Percentiles rank a stretch among this genome's conserved stretches.
Conservation (phyloP, 106 monocot genomes). For the Vanilla planifolia region DNA sequence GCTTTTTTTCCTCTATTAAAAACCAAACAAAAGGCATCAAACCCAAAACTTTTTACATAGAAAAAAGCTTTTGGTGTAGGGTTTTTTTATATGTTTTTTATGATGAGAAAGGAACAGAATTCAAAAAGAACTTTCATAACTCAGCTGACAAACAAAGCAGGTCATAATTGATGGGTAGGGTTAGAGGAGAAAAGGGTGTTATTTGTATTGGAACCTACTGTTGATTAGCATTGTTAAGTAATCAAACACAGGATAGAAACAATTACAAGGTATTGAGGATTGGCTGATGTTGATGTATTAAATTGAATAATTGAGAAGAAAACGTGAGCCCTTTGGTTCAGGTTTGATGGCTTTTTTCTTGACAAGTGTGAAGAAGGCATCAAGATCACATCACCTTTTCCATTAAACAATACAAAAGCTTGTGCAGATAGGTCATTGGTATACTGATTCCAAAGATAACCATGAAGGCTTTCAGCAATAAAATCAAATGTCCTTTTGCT, state of each 20-base stretch:
- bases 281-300: neutral
- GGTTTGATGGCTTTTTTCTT: neutral
- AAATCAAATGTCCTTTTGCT: neutral
- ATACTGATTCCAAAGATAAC: conserved; percentile 7
- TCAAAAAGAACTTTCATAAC: too few species aligned
- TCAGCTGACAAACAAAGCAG: too few species aligned
- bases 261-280: too few species aligned
- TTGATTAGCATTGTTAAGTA: neutral
- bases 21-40: too few species aligned
- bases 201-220: neutral
- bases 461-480: conserved; percentile 1
- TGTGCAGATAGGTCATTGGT: neutral
- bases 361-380: conserved; percentile 1
- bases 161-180: too few species aligned
- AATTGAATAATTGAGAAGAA: conserved; percentile 1
- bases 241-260: neutral
- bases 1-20: too few species aligned
- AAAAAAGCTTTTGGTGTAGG: too few species aligned
- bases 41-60: too few species aligned
- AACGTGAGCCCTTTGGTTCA: neutral
- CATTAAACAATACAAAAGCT: neutral
- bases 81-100: too few species aligned
- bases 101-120: too few species aligned
- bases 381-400: neutral
- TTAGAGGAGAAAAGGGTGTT: too few species aligned